Conservation (phyloP, 202 grass and related monocot genomes). For the Elaeis oleifera region DNA sequence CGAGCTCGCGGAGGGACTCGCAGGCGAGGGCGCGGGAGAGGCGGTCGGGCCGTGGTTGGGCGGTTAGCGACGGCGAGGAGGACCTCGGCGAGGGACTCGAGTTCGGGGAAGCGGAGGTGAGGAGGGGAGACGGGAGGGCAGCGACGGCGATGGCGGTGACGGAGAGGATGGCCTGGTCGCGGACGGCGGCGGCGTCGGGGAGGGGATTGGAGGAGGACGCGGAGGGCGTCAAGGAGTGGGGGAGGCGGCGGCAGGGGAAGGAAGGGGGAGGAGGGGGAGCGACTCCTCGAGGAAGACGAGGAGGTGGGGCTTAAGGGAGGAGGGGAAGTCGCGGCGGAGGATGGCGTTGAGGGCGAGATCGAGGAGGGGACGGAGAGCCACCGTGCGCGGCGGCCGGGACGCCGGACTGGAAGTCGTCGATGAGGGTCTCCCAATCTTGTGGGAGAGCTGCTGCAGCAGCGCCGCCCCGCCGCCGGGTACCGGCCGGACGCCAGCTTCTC, state of each 20-base stretch:
- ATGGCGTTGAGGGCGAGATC: constrained; percentile 61
- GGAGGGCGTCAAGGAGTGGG: constrained; percentile 7
- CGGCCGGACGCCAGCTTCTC: constrained; percentile 31
- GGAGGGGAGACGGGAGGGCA: constrained; percentile 39
- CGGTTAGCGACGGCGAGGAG: constrained; percentile 56
- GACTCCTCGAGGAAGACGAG: constrained; percentile 69
- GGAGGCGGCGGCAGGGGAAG: constrained; percentile 5
- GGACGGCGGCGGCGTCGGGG: constrained; percentile 42
- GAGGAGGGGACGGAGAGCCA: constrained; percentile 56
- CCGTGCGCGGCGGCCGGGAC: constrained; percentile 26
- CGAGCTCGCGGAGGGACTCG: constrained; percentile 72
- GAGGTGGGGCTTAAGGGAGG: constrained; percentile 50
- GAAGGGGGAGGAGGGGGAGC: constrained; percentile 32
- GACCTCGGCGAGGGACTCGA: constrained; percentile 41
- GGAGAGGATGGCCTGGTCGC: constrained; percentile 65
- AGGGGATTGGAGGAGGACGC: constrained; percentile 17
- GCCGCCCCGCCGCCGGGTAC: background rate
- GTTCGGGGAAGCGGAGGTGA: constrained; percentile 7
- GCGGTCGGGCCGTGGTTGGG: constrained; percentile 68
- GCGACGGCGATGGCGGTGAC: constrained; percentile 66
- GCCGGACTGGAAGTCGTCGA: constrained; percentile 58
- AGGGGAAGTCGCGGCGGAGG: constrained; percentile 71
- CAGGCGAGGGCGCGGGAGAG: constrained; percentile 71
- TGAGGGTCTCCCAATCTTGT: constrained; percentile 57
- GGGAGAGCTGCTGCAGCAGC: constrained; percentile 33